A percentile compares a stretch with the other conserved stretches of the same genome.
Evolutionary conservation across 495 filamentous ascomycete genomes (phyloP).

Genomic region (Trichoderma orchidacearum): DNA sequence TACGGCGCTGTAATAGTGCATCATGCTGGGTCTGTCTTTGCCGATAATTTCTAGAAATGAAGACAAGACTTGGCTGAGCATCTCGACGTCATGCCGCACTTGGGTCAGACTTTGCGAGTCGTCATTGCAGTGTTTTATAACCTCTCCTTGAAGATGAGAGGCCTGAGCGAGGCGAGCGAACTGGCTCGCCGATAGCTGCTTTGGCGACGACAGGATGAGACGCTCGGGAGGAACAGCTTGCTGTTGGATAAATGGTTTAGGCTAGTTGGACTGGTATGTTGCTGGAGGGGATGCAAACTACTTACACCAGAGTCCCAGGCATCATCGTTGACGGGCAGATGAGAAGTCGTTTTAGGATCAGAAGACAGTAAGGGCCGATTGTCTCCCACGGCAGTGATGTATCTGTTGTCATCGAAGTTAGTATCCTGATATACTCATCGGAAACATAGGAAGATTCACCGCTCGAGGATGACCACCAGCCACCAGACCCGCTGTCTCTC

Average conservation of each 20-base stretch:
- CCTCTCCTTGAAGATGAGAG: background rate
- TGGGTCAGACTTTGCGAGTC: background rate
- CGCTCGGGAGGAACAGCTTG: background rate
- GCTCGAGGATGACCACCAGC: background rate
- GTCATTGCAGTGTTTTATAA: background rate
- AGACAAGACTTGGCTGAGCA: background rate
- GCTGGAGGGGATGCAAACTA: background rate
- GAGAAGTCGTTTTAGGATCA: background rate
- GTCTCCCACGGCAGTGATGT: background rate
- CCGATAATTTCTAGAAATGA: background rate
- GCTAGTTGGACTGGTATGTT: too few relatives aligned
- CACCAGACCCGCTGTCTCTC: background rate
- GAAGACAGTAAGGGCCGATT: background rate
- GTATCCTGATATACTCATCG: background rate
- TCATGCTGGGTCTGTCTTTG: background rate
- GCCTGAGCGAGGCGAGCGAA: background rate
- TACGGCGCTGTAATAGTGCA: background rate
- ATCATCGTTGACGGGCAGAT: background rate
- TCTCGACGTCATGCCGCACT: background rate
- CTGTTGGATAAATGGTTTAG: background rate
- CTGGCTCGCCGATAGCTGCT: background rate
- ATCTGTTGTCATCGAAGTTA: background rate
- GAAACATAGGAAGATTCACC: background rate
- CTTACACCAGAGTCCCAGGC: background rate
- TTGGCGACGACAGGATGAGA: background rate